phyloP scores from a whole-genome alignment of 805 yeast species.

The Candida ortonii region DNA sequence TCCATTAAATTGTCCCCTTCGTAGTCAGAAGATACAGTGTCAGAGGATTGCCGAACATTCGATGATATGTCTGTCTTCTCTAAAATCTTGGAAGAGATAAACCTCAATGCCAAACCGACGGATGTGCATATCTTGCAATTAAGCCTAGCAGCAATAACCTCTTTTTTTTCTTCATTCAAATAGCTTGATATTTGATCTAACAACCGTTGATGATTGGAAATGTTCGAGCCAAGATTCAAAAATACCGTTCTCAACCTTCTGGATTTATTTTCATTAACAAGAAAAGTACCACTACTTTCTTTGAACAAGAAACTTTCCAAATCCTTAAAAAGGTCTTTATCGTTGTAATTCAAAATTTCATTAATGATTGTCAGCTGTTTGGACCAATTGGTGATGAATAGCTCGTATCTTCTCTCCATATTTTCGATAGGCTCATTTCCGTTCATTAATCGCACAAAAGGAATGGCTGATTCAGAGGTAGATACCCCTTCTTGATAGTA shows the following conservation, averaged over 20 bases:
- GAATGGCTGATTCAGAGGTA: slow-evolving; percentile 24
- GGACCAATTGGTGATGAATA: slow-evolving; percentile 40
- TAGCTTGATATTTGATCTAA: slow-evolving; percentile 28
- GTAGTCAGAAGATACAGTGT: slow-evolving; percentile 5
- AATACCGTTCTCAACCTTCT: slow-evolving; percentile 35
- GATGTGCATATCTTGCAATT: slow-evolving; percentile 38
- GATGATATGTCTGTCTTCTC: slow-evolving; percentile 6
- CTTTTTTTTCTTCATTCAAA: slow-evolving; percentile 12
- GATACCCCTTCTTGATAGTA: slow-evolving; percentile 24
- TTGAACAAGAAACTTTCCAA: slow-evolving; percentile 26
- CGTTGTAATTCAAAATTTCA: slow-evolving; percentile 31
- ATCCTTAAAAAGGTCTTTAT: slow-evolving; percentile 34
- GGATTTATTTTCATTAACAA: slow-evolving; percentile 11
- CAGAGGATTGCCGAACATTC: slow-evolving; percentile 7
- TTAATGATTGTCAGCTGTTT: slow-evolving; percentile 32
- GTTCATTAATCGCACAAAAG: slow-evolving; percentile 41
- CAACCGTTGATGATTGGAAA: slow-evolving; percentile 38
- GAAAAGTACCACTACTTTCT: slow-evolving; percentile 6
- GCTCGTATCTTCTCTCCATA: slow-evolving; percentile 38
- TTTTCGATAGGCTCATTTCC: slow-evolving; percentile 42
- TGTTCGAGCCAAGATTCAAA: slow-evolving; percentile 41
- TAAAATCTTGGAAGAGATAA: slow-evolving; percentile 31
- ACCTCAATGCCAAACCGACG: slow-evolving; percentile 35
- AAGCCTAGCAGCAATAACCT: slow-evolving; percentile 29
- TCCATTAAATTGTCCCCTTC: slow-evolving; percentile 11